Conservation (phyloP, 2,329 filamentous ascomycete species). For the Talaromyces verruculosus region DNA sequence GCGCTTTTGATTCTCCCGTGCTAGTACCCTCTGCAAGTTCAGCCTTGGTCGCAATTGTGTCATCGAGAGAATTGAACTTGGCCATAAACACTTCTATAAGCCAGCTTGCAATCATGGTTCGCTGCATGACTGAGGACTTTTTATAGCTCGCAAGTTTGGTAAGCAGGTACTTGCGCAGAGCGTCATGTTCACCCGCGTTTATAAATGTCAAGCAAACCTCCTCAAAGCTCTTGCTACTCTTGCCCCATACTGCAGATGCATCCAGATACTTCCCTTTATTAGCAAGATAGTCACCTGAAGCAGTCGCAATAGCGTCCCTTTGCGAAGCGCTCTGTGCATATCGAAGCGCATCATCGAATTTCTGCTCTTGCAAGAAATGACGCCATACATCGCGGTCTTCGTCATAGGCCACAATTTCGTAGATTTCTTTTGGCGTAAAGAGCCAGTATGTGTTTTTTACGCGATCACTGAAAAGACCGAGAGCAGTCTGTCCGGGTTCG, state of each 20-base stretch:
- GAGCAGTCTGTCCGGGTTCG: conserved; percentile 70
- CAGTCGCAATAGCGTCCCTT: conserved; percentile 86
- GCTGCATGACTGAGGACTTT: conserved; percentile 83
- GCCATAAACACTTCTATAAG: conserved; percentile 96
- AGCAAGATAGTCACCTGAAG: conserved; percentile 85
- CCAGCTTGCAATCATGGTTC: conserved; percentile 94
- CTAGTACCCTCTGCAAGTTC: conserved; percentile 73
- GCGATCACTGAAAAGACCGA: conserved; percentile 84
- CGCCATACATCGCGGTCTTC: conserved; percentile 94
- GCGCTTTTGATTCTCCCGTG: conserved; percentile 64
- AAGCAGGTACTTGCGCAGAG: conserved; percentile 82
- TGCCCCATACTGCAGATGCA: conserved; percentile 86
- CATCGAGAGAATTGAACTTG: conserved; percentile 90
- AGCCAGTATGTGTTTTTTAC: conserved; percentile 98
- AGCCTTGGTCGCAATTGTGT: conserved; percentile 85
- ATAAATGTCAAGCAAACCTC: conserved; percentile 91
- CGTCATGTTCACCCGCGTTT: conserved; percentile 85
- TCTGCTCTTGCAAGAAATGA: conserved; percentile 80
- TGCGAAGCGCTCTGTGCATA: conserved; percentile 79
- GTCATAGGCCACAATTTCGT: conserved; percentile 85
- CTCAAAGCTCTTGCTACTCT: conserved; percentile 95
- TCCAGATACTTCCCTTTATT: conserved; percentile 79
- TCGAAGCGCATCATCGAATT: conserved; percentile 83
- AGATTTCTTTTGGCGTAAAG: conserved; percentile 87
- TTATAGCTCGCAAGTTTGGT: conserved; percentile 80